phyloP scores from a whole-genome alignment of 2,329 filamentous ascomycete genomes.

The Aurifilum marmelostoma region DNA sequence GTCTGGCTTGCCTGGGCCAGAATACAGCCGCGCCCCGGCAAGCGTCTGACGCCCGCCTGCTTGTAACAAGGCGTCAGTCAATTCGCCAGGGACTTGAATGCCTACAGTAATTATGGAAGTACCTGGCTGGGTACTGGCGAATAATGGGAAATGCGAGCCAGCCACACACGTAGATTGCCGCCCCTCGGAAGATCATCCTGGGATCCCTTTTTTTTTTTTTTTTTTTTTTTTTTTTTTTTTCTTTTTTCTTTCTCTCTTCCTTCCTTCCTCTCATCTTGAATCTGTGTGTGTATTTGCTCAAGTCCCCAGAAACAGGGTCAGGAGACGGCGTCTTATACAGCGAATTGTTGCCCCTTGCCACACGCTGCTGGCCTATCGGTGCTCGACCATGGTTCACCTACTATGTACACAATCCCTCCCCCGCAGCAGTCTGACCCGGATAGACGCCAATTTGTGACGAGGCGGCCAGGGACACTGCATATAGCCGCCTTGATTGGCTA shows the following conservation, averaged over 20 bases:
- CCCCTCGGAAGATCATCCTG: constrained; percentile 13
- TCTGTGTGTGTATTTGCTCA: neutral
- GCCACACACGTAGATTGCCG: neutral
- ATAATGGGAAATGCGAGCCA: neutral
- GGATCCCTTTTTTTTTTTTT: constrained; percentile 5
- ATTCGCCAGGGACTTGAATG: too few relatives aligned
- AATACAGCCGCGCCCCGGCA: constrained; percentile 22
- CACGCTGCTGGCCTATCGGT: neutral
- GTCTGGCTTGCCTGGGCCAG: neutral
- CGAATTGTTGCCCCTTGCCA: neutral
- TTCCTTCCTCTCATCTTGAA: neutral
- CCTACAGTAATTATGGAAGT: too few relatives aligned
- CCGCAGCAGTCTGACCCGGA: neutral
- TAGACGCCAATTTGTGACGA: constrained; percentile 28
- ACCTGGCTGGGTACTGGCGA: neutral
- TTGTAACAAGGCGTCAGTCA: constrained; percentile 26
- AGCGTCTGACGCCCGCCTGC: constrained; percentile 28
- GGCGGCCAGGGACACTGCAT: constrained; percentile 23
- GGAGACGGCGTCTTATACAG: neutral
- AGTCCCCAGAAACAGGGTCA: neutral
- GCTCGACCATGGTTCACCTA: neutral
- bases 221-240: neutral
- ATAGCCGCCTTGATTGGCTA: constrained; percentile 25
- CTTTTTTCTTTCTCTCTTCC: neutral
- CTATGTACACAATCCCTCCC: too few relatives aligned